Conservation (phyloP, 495 filamentous ascomycete species). For the Aspergillus baeticus region DNA sequence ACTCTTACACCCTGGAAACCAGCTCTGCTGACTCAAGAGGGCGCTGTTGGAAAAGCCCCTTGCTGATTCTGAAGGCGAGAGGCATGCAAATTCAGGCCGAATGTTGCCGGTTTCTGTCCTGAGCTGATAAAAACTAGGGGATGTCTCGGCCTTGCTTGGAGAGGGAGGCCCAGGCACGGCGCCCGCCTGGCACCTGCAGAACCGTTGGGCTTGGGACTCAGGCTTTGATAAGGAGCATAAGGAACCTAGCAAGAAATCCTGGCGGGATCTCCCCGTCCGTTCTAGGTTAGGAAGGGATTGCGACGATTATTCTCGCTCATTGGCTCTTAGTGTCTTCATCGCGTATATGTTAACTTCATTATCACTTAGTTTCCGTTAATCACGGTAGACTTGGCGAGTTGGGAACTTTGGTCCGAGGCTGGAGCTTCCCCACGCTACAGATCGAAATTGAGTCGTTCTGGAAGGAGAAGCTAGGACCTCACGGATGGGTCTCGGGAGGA, state of each 20-base stretch:
- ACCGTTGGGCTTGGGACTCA: background rate
- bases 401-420: too few species aligned
- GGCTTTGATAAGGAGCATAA: background rate
- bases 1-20: background rate
- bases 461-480: too few species aligned
- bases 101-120: too few species aligned
- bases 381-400: too few species aligned
- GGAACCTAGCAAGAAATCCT: background rate
- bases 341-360: background rate
- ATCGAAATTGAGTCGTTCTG: too few species aligned
- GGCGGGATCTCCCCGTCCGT: conserved; percentile 16
- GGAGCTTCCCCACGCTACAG: too few species aligned
- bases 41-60: too few species aligned
- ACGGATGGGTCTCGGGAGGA: too few species aligned
- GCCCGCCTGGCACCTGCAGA: background rate
- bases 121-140: background rate
- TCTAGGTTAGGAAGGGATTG: background rate
- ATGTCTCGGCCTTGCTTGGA: background rate
- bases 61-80: too few species aligned
- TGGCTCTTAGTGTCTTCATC: background rate
- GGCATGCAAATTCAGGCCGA: too few species aligned
- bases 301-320: background rate
- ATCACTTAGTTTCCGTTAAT: too few species aligned
- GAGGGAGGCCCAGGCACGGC: too few species aligned
- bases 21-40: background rate